These are phyloP conservation scores for Mycena epipterygia DNA, from an alignment of 768 basidiomycete genomes.

Conservation along the genomic window DNA sequence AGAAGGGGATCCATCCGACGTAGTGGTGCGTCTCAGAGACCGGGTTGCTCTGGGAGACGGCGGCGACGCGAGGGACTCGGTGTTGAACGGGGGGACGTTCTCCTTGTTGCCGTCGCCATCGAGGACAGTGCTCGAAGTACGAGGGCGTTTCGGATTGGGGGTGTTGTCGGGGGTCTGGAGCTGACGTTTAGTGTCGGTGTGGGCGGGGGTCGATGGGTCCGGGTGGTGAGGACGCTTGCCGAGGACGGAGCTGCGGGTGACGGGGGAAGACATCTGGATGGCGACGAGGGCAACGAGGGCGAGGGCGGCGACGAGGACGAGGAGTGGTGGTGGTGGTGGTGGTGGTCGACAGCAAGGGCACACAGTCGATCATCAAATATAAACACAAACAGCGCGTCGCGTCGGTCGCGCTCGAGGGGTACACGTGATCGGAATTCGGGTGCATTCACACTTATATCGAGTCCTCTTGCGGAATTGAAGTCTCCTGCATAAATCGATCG, in stretches of 20 bases:
- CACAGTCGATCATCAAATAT: slow-evolving; percentile 9
- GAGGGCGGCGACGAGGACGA: slow-evolving; percentile 2
- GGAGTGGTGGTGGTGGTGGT: slow-evolving; percentile 25
- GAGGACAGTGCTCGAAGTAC: slow-evolving; percentile 56
- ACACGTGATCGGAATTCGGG: slow-evolving; percentile 19
- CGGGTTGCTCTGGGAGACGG: slow-evolving; percentile 33
- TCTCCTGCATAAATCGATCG: too few species aligned
- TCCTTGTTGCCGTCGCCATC: slow-evolving; percentile 82
- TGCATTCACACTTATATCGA: too few species aligned
- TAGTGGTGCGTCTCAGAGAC: slow-evolving; percentile 47
- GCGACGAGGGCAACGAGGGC: slow-evolving; percentile 18
- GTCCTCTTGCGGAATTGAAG: too few species aligned
- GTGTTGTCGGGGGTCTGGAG: slow-evolving; percentile 73
- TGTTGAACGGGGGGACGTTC: slow-evolving; percentile 76
- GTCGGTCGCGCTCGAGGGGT: not conserved
- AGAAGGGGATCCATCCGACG: slow-evolving; percentile 55
- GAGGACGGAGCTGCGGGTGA: slow-evolving; percentile 46
- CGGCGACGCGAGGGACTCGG: slow-evolving; percentile 47
- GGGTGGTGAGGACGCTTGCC: slow-evolving; percentile 48
- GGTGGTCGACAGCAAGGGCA: slow-evolving; percentile 29
- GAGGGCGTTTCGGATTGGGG: slow-evolving; percentile 75
- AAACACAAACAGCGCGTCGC: slow-evolving; percentile 34
- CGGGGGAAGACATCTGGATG: slow-evolving; percentile 38
- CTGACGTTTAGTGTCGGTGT: slow-evolving; percentile 52
- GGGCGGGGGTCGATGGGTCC: slow-evolving; percentile 39